These are phyloP conservation scores for Plectosphaerella cucumerina DNA, from an alignment of 2,329 filamentous ascomycete genomes.

Conservation along the genomic window DNA sequence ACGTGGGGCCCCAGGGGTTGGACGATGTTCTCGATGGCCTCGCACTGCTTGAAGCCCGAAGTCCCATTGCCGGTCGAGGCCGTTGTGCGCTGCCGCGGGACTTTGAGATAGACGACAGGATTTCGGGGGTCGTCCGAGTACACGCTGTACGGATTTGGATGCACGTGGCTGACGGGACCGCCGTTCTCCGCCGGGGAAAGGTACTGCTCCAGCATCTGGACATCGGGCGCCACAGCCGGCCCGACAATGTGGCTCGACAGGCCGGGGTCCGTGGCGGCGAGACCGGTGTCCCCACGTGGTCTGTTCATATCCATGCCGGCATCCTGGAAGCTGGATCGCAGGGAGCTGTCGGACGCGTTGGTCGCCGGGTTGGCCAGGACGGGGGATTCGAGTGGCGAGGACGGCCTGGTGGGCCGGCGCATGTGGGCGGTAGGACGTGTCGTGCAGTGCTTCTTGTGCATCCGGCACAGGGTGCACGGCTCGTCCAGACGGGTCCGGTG, in stretches of 20 bases:
- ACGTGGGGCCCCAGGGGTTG: background rate
- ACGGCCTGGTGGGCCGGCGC: background rate
- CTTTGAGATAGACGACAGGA: constrained; percentile 5
- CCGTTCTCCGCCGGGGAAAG: background rate
- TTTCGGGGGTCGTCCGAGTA: constrained; percentile 1
- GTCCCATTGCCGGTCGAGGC: background rate
- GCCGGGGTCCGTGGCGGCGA: background rate
- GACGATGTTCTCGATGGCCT: constrained; percentile 4
- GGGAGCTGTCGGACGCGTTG: background rate
- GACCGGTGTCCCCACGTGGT: background rate
- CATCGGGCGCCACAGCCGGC: background rate
- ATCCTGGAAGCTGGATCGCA: background rate
- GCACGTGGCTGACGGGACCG: background rate
- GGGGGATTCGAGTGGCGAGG: background rate
- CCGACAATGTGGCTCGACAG: constrained; percentile 2
- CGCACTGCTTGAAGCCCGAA: constrained; percentile 3
- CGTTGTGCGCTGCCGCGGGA: background rate
- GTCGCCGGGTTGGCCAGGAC: background rate
- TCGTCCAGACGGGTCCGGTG: background rate
- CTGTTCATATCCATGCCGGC: background rate
- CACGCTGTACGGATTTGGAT: constrained; percentile 3
- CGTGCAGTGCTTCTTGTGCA: background rate
- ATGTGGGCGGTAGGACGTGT: too few relatives aligned
- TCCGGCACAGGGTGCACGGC: background rate
- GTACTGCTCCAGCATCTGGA: constrained; percentile 1